Base-by-base conservation (phyloP, 345 rosid species). In the Salix suchowensis region DNA sequence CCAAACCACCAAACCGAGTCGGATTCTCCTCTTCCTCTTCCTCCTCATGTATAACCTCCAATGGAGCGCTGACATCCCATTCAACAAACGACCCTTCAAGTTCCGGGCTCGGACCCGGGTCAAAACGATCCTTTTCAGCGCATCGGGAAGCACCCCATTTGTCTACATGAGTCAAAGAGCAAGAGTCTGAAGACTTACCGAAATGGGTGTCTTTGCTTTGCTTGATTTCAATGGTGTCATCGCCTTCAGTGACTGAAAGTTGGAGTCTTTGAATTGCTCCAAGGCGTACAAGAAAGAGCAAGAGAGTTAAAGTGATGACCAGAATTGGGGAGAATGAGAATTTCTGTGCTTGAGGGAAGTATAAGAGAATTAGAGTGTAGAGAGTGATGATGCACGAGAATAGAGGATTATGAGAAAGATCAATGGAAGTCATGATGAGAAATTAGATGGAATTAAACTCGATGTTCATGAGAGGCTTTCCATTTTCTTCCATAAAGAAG, bases 61-160 rank as follows among this genome's bases (percentile, higher is more conserved):
- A 68, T 23, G 98, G 97, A 2, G 97, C 97, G 74, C 88, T 85
- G 50, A 93, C 85, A 79, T 95, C 68, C 98, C 97, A 95, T 14
- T 84, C 89, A 40, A 89, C 87, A 69, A 93, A 95, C 12, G 70
- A 80, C 11, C 39, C 40, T 36, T 81, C 84, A 28, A 84, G 85
- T 19, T 28, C 42, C 40, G 70, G 74, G 30, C 82, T 65, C 11
- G 36, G 73, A 24, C 3, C 68, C 28, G 74, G 71, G 4, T 24
- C 77, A 11, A 46, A 24, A 24, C 19, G 19, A 9, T 23, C 71
- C 18, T 36, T 7, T 19, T 62, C 78, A 7, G 19, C 48, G 10
- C 62, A 7, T n/a, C 71, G 74, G 77, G 75, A 76, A 40, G 80
- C 48, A 9, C 32, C 82, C 86, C 79, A 62, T 66, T 66, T 72